Conservation (phyloP, 768 basidiomycete genomes). For the Auriculariales sp. region DNA sequence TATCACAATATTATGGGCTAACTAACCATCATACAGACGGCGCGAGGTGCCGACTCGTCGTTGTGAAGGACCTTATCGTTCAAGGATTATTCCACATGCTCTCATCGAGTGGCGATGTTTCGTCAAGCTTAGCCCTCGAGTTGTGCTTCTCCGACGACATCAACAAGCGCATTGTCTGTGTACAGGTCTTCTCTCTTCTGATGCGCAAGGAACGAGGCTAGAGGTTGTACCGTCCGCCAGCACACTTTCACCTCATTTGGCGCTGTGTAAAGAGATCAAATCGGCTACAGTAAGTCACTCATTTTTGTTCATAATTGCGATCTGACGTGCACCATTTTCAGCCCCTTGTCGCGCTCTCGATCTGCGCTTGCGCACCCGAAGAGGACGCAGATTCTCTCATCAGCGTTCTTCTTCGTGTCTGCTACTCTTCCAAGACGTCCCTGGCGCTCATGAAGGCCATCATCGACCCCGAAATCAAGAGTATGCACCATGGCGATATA, state of each 20-base stretch:
- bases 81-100: conserved; percentile 70
- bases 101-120: conserved; percentile 71
- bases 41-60: no score
- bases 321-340: background rate
- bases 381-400: conserved; percentile 64
- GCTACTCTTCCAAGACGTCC: conserved; percentile 59
- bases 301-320: background rate
- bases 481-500: no score
- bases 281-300: background rate
- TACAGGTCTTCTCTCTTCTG: conserved; percentile 71
- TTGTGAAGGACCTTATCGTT: conserved; percentile 61
- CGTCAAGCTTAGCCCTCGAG: conserved; percentile 65
- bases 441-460: conserved; percentile 66
- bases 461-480: conserved; percentile 73
- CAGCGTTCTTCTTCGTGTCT: conserved; percentile 70
- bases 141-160: conserved; percentile 63
- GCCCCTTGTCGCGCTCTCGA: conserved; percentile 70
- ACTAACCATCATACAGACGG: no score
- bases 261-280: background rate
- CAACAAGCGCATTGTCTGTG: conserved; percentile 62
- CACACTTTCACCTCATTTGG: no score
- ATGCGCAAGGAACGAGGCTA: conserved; percentile 72
- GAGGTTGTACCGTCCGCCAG: no score
- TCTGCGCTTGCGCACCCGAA: conserved; percentile 74
- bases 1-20: no score